Evolutionary conservation across 2,329 filamentous ascomycete genomes (phyloP).

Genomic region (Colletotrichum filicis): DNA sequence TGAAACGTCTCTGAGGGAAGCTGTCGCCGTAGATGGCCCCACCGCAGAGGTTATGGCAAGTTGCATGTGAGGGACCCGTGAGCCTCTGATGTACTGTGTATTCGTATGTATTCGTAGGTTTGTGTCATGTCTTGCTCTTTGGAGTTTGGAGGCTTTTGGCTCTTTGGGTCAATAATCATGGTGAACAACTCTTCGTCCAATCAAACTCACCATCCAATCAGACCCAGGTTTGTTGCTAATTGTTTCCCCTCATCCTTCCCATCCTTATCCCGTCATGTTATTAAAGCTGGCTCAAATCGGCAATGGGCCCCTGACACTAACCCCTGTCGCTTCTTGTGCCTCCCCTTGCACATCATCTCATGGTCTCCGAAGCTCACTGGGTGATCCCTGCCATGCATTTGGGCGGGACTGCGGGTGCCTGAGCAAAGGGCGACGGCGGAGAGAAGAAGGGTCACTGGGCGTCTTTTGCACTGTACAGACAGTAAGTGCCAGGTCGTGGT

Average conservation of each 20-base stretch:
- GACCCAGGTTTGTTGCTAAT: background rate
- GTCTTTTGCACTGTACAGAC: too few species aligned
- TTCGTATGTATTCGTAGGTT: background rate
- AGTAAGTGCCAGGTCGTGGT: background rate
- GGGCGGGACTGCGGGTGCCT: background rate
- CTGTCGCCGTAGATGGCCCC: background rate
- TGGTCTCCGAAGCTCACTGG: slow-evolving; percentile 7
- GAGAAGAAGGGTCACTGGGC: too few species aligned
- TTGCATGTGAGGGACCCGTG: background rate
- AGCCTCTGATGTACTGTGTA: background rate
- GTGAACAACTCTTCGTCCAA: background rate
- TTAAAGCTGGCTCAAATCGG: slow-evolving; percentile 28
- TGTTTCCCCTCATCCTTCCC: slow-evolving; percentile 12
- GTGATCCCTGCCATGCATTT: background rate
- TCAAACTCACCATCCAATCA: background rate
- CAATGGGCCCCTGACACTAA: background rate
- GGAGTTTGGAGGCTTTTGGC: background rate
- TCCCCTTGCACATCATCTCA: slow-evolving; percentile 10
- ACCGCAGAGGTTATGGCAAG: background rate
- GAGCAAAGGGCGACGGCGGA: background rate
- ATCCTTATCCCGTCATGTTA: slow-evolving; percentile 18
- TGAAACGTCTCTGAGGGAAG: background rate
- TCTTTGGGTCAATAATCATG: background rate
- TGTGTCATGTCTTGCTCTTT: background rate
- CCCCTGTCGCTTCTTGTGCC: slow-evolving; percentile 13